Evolutionary conservation across 1,284 basidiomycete species (phyloP).

Genomic region (Apiotrichum gamsii): DNA sequence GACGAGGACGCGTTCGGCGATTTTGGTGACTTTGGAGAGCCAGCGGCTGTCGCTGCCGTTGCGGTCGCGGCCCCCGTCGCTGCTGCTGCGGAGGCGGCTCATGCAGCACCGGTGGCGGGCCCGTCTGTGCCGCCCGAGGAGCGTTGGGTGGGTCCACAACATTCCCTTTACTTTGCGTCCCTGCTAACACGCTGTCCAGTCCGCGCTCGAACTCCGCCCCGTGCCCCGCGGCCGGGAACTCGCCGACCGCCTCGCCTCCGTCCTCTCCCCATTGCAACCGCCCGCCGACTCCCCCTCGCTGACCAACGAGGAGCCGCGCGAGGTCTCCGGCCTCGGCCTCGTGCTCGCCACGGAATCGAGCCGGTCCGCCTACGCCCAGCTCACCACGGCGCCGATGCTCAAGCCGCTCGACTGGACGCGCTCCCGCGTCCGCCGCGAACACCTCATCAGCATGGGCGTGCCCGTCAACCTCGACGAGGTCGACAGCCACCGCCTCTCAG

Average conservation of each 20-base stretch:
- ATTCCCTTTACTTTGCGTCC: too few species aligned
- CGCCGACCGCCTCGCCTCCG: constrained; percentile 57
- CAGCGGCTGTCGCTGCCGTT: too few species aligned
- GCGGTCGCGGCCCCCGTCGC: constrained; percentile 19
- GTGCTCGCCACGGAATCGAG: constrained; percentile 62
- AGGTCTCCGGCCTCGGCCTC: constrained; percentile 71
- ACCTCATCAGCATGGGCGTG: constrained; percentile 80
- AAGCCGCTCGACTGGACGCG: constrained; percentile 84
- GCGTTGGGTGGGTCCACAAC: constrained; percentile 12
- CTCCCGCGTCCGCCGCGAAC: constrained; percentile 76
- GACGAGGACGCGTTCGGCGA: constrained; percentile 51
- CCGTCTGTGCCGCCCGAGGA: not conserved
- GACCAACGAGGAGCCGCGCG: constrained; percentile 66
- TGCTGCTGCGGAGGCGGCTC: constrained; percentile 23
- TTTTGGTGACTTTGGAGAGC: constrained; percentile 63
- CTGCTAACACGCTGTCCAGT: constrained; percentile 48
- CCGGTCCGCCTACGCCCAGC: constrained; percentile 66
- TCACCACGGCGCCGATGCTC: constrained; percentile 49
- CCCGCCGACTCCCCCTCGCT: constrained; percentile 50
- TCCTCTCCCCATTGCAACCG: constrained; percentile 60
- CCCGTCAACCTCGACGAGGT: constrained; percentile 91
- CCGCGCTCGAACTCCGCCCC: constrained; percentile 60
- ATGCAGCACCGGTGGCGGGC: constrained; percentile 48
- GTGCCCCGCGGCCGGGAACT: constrained; percentile 57
- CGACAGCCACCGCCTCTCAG: constrained; percentile 62